These are phyloP conservation scores for Salix exigua DNA, from an alignment of 345 rosid genomes.

Conservation along the genomic window DNA sequence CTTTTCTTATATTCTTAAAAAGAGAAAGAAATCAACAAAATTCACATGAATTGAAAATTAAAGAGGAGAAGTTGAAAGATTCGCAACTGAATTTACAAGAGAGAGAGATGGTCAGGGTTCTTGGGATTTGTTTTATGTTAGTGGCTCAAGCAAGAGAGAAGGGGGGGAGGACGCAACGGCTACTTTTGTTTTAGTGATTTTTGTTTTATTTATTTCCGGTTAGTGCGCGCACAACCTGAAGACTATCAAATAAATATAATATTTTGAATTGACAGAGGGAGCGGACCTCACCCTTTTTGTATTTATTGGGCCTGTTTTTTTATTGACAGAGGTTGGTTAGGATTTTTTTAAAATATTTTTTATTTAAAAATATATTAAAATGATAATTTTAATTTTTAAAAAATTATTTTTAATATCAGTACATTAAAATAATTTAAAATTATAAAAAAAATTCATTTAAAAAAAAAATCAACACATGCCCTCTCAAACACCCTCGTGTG, in stretches of 20 bases:
- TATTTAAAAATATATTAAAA: no score
- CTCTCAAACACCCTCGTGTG: no score
- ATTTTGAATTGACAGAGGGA: background rate
- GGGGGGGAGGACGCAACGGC: conserved; percentile 37
- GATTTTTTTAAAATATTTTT: no score
- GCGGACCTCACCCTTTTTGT: background rate
- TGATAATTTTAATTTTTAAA: no score
- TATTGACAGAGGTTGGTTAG: no score
- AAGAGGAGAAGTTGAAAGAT: background rate
- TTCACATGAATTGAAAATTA: conserved; percentile 1
- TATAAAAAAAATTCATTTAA: no score
- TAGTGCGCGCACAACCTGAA: background rate
- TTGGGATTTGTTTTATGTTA: background rate
- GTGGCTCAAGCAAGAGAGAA: background rate
- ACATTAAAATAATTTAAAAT: no score
- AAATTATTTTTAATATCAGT: no score
- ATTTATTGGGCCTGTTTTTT: no score
- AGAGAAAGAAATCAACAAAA: conserved; percentile 7
- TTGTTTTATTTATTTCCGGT: background rate
- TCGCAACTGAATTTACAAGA: conserved; percentile 12
- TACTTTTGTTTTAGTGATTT: conserved; percentile 15
- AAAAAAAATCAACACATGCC: no score
- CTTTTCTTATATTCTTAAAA: background rate
- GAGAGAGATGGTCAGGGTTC: background rate
- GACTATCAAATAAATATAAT: background rate